Percentiles rank a stretch among this genome's conserved stretches.
Evolutionary conservation across 371 early-diverging fungal genomes (phyloP).

Genomic region (Thermomucor indicae-seudaticae): DNA sequence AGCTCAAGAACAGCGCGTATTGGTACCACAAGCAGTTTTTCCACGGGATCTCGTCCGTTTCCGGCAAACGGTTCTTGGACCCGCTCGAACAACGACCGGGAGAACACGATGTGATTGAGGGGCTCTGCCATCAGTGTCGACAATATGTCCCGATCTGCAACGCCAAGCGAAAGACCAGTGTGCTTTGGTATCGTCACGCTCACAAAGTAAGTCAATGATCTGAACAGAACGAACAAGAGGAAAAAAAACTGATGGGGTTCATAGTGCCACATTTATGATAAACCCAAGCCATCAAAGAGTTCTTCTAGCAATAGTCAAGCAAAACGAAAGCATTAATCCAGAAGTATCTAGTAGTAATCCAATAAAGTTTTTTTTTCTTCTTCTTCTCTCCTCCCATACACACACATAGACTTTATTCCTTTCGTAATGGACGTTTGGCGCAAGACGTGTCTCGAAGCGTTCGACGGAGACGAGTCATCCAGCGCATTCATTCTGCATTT

Average conservation of each 20-base stretch:
- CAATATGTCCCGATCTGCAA: conserved; percentile 73
- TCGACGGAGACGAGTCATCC: neutral
- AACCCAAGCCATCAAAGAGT: too few species aligned
- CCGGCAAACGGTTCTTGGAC: conserved; percentile 67
- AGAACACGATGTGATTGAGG: conserved; percentile 60
- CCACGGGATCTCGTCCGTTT: conserved; percentile 79
- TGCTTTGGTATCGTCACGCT: conserved; percentile 83
- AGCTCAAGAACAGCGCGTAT: conserved; percentile 89
- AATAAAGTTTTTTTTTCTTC: too few species aligned
- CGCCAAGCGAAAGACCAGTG: conserved; percentile 66
- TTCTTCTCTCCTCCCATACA: neutral
- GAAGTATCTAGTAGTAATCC: too few species aligned
- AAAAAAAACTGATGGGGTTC: neutral
- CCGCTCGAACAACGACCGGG: conserved; percentile 61
- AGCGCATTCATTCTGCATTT: neutral
- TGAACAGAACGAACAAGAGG: neutral
- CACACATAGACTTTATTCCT: neutral
- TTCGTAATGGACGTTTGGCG: neutral
- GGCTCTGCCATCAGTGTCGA: conserved; percentile 76
- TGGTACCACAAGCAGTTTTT: conserved; percentile 89
- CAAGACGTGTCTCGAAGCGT: neutral
- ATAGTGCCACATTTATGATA: conserved; percentile 23
- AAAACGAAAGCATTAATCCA: too few species aligned
- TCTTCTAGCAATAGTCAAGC: too few species aligned
- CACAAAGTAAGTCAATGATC: conserved; percentile 46